Evolutionary conservation across 169 alveolate species (phyloP).

Genomic region (Cryptosporidium muris): DNA sequence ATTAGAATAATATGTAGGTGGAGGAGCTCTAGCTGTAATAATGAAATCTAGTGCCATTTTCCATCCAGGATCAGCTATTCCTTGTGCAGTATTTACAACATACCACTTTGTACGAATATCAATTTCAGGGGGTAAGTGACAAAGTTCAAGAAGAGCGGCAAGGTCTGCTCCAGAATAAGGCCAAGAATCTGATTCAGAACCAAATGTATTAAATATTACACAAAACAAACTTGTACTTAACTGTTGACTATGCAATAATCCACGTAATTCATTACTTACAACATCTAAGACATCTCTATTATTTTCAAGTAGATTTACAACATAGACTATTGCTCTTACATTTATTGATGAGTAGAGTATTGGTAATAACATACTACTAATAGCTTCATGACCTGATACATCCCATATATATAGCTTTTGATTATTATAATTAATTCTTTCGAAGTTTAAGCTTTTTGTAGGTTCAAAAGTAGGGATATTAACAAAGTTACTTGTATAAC

Average conservation of each 20-base stretch:
- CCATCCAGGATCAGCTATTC: slow-evolving; percentile 50
- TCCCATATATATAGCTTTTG: slow-evolving; percentile 38
- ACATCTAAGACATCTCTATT: slow-evolving; percentile 40
- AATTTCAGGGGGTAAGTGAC: slow-evolving; percentile 62
- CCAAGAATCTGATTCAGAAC: slow-evolving; percentile 46
- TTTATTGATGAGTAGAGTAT: slow-evolving; percentile 23
- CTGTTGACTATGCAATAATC: slow-evolving; percentile 35
- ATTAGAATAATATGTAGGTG: slow-evolving; percentile 44
- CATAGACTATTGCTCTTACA: slow-evolving; percentile 66
- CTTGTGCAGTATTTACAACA: slow-evolving; percentile 54
- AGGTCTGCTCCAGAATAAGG: slow-evolving; percentile 48
- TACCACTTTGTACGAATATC: slow-evolving; percentile 61
- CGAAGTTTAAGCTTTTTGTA: slow-evolving; percentile 62
- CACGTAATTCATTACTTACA: slow-evolving; percentile 36
- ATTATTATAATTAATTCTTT: slow-evolving; percentile 15
- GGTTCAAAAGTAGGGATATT: slow-evolving; percentile 12
- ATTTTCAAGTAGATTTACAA: slow-evolving; percentile 31
- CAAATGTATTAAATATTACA: slow-evolving; percentile 55
- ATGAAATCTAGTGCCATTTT: slow-evolving; percentile 68
- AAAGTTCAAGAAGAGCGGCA: slow-evolving; percentile 48
- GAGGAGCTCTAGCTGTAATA: slow-evolving; percentile 33
- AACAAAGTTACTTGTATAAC: slow-evolving; percentile 13
- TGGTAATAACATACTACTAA: slow-evolving; percentile 38
- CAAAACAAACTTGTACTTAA: slow-evolving; percentile 39
- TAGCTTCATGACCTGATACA: slow-evolving; percentile 35